Percentiles rank a stretch among this genome's conserved stretches.
These are phyloP conservation scores for Apiotrichum porosum DNA, from an alignment of 1,284 basidiomycete species.

Conservation along the genomic window DNA sequence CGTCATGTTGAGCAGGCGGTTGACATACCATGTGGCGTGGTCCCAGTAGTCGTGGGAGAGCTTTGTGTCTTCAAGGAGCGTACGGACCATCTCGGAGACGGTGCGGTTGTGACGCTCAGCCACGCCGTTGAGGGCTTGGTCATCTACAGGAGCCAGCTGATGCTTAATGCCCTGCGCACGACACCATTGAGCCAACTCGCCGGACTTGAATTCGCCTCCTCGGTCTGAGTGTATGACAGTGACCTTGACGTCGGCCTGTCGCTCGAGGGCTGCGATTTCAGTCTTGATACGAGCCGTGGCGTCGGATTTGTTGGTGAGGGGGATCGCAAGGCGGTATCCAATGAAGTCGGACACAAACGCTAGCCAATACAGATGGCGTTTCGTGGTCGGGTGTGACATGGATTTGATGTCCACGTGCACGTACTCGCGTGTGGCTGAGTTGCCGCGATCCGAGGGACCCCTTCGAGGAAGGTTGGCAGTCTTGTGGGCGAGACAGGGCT, in stretches of 20 bases:
- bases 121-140: conserved; percentile 36
- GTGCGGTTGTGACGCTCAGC: conserved; percentile 32
- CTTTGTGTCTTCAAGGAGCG: conserved; percentile 5
- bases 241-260: neutral
- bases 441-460: neutral
- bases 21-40: conserved; percentile 4
- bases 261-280: neutral
- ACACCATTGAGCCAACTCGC: neutral
- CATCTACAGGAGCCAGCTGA: conserved; percentile 13
- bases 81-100: conserved; percentile 18
- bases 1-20: conserved; percentile 11
- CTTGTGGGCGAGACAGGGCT: neutral
- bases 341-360: neutral
- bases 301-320: neutral
- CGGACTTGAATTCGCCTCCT: neutral
- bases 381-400: neutral
- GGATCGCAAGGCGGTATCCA: neutral
- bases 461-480: neutral
- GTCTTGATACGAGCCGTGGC: neutral
- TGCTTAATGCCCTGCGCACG: conserved; percentile 4
- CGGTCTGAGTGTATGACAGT: conserved; percentile 1
- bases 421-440: neutral
- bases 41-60: conserved; percentile 10
- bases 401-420: conserved; percentile 3
- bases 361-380: neutral